Evolutionary conservation across 345 rosid species (phyloP), one percentile per base, ranked within the genome.

Genomic region (Brassica cretica): DNA sequence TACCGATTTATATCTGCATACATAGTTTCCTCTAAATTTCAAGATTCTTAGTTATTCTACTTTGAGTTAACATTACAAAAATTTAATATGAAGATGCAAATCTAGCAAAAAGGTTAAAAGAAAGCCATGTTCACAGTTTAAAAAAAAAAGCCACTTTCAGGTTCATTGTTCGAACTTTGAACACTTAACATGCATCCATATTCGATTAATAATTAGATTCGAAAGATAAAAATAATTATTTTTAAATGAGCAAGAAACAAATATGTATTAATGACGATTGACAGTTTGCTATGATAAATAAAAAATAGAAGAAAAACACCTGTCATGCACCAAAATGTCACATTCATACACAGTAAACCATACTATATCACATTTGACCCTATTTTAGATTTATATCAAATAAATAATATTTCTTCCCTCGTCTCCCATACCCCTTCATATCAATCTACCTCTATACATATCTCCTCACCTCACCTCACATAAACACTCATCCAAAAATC

Each of bases 261-360:
- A 51, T 2, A n/a, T 51, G 56, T 51, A 51, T 51, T 51, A 49
- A 51, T 51, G 56, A n/a, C 56, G 8, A 51, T n/a, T 51, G 56
- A n/a, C 18, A 51, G 18, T 51, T n/a, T 51, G 56, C 19, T 51
- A 46, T 51, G 56, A 51, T 51, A 51, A 51, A 51, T 1, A 46
- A 51, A 49, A 51, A 51, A 51, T n/a, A 51, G 16, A n/a, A 51
- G 53, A 51, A 51, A 53, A 79, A 74, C 37, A 79, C 44, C 78
- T 79, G 82, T 73, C 82, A 73, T 79, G 71, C 82, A 73, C 82
- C 70, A 73, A 16, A 78, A 67, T 73, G 74, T 67, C 78, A 49
- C 70, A 79, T 79, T 79, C 82, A 73, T 49, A 78, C 70, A 73
- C 68, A 72, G 49, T 51, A 78, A 72, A 72, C 77, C 77, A 72